Base-by-base conservation (phyloP, 306 rosid genomes). In the Citrullus mucosospermus region DNA sequence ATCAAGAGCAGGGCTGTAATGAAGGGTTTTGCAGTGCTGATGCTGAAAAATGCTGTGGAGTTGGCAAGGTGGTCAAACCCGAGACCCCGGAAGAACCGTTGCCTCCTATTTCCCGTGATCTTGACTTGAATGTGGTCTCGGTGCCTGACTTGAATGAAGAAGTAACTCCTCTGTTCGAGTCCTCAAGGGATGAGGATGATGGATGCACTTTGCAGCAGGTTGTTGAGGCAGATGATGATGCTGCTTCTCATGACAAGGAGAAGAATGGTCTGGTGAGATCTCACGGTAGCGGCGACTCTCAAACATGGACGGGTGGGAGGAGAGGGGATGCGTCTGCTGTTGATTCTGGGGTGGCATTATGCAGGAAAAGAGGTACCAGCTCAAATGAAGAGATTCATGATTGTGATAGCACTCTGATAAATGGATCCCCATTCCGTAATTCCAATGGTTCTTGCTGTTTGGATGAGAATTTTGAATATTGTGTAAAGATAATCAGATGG, bases 61-160 rank as follows among this genome's bases (percentile, higher is more conserved):
- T 82, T 79, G 81, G 75, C 78, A 89, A 86, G 82, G 68, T 28
- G 57, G 81, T 88, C 80, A 86, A 88, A 79, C 88, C 97, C 38
- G 87, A 89, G 84, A 80, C 87, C 44, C 81, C 80, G 61, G 93
- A 85, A 82, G 91, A 84, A 84, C 84, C 80, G 57, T 67, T 88
- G 80, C 93, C 96, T 72, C 77, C 85, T 48, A 88, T 85, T 80
- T 77, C 90, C 1, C 96, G 88, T 8, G 96, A 87, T 79, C 99
- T 96, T 32, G 99, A 96, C 90, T 86, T 96, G 79, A 96, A 96
- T 82, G 93, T 92, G 43, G 89, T 81, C 67, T 92, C 98, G 1
- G 89, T 96, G 80, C 99, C 99, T 11, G 99, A 96, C 83, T 88
- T 96, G 22, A 96, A 96, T 65, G 99, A 96, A 89, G 99, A 96